These are phyloP conservation scores for Mucor velutinosus DNA, from an alignment of 371 early-diverging fungal species.

Conservation along the genomic window DNA sequence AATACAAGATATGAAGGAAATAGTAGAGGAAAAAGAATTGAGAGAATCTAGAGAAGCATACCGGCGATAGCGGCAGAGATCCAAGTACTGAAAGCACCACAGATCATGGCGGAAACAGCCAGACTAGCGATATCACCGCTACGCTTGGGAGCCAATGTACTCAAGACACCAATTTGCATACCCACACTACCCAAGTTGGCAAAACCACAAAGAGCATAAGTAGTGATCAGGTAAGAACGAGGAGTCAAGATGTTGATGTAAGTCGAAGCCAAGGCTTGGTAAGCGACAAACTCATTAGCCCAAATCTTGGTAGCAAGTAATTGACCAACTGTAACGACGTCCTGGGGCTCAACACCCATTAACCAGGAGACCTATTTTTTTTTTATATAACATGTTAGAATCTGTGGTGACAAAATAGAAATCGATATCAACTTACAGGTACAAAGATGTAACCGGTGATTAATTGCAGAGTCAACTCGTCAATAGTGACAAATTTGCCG, in stretches of 20 bases:
- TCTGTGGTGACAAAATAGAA: not conserved
- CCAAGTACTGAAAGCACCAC: conserved; percentile 83
- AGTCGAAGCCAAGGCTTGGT: conserved; percentile 46
- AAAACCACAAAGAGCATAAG: conserved; percentile 89
- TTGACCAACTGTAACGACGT: conserved; percentile 68
- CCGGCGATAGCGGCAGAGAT: conserved; percentile 87
- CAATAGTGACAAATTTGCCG: conserved; percentile 70
- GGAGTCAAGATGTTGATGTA: conserved; percentile 31
- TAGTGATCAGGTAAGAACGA: conserved; percentile 59
- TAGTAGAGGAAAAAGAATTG: not conserved
- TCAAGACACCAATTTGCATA: conserved; percentile 82
- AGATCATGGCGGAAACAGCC: conserved; percentile 81
- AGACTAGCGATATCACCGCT: conserved; percentile 74
- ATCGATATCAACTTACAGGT: conserved; percentile 44
- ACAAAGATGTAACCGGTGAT: conserved; percentile 79
- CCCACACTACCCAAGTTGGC: conserved; percentile 89
- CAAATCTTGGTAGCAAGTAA: conserved; percentile 87
- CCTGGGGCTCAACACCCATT: conserved; percentile 72
- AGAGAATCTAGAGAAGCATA: conserved; percentile 56
- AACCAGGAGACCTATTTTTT: conserved; percentile 68
- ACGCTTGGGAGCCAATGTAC: conserved; percentile 82
- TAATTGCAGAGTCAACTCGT: conserved; percentile 63
- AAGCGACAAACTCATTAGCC: conserved; percentile 93
- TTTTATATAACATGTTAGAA: not conserved
- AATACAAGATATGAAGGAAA: not conserved